Base-by-base conservation (phyloP, 1,139 yeast genomes). In the Kodamaea suecica region DNA sequence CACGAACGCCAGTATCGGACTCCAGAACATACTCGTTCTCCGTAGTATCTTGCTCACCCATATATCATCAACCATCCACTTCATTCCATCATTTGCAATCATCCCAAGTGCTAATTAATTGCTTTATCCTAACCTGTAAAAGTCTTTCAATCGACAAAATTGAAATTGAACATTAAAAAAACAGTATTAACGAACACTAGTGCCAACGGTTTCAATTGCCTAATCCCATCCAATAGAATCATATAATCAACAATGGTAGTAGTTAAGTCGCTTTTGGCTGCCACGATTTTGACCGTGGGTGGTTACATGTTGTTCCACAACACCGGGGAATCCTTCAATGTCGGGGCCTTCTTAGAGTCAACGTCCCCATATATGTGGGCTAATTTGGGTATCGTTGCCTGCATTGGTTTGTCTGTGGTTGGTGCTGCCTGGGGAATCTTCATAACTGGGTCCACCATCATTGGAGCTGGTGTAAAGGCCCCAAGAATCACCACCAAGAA, bases 391-490 rank as follows among this genome's bases (percentile, higher is more conserved):
- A 87, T 94, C 46, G 83, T 84, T n/a, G 63, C 80, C 38, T 92
- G 98, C 63, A 88, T 94, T 51, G 97, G 98, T 10, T 73, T 94
- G 42, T 82, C 95, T 37, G 97, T 94, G 13, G 84, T 90, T 31
- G 99, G 98, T 29, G 98, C 98, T 13, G 98, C 98, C 9, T 92
- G 98, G 97, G 99, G 99, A 45, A 94, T 94, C 48, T 94, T 92
- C 61, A 78, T 94, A 43, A 92, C 97, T 1, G 99, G 99, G 27
- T 74, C 97, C 1, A 80, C 96, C 27, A 86, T 94, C 49, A 66
- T 94, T 42, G 99, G 99, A 48, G 98, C 98, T 4, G 98, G 98
- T 66, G 97, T 94, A 42, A 86, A 86, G 60, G 92, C 95, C 4
- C 98, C 98, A 33, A 73, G 97, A 58, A 94, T 94, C 59, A 90